Evolutionary conservation across 139 green algal species (phyloP).

Genomic region (Haematococcus sp.): DNA sequence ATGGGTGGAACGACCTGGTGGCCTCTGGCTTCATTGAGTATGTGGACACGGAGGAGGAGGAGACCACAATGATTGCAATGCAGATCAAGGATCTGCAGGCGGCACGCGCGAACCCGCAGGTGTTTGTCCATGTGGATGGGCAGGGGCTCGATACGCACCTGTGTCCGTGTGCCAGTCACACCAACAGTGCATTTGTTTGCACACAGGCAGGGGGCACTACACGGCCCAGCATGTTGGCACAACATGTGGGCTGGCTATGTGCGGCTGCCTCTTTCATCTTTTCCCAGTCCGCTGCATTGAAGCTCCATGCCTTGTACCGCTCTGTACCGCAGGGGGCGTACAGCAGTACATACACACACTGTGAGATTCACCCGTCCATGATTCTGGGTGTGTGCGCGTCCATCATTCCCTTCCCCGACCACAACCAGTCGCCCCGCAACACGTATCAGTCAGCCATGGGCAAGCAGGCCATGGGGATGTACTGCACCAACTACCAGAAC

Average conservation of each 20-base stretch:
- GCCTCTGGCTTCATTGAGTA: constrained; percentile 76
- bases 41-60: constrained; percentile 86
- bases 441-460: constrained; percentile 92
- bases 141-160: too few species aligned
- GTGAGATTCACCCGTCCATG: constrained; percentile 97
- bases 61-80: constrained; percentile 99
- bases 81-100: constrained; percentile 69
- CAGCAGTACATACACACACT: constrained; percentile 92
- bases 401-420: constrained; percentile 99
- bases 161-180: too few species aligned
- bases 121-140: too few species aligned
- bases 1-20: constrained; percentile 62
- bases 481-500: constrained; percentile 82
- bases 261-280: too few species aligned
- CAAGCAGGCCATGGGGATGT: constrained; percentile 95
- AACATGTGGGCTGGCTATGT: too few species aligned
- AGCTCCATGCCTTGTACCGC: background rate
- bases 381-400: constrained; percentile 97
- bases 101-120: constrained; percentile 42
- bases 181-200: too few species aligned
- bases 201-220: too few species aligned
- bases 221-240: too few species aligned
- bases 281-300: too few species aligned
- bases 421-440: constrained; percentile 94
- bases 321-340: constrained; percentile 35